Evolutionary conservation across 192 early-diverging fungal species (phyloP).

Genomic region (Rhizoclosmatium globosum): DNA sequence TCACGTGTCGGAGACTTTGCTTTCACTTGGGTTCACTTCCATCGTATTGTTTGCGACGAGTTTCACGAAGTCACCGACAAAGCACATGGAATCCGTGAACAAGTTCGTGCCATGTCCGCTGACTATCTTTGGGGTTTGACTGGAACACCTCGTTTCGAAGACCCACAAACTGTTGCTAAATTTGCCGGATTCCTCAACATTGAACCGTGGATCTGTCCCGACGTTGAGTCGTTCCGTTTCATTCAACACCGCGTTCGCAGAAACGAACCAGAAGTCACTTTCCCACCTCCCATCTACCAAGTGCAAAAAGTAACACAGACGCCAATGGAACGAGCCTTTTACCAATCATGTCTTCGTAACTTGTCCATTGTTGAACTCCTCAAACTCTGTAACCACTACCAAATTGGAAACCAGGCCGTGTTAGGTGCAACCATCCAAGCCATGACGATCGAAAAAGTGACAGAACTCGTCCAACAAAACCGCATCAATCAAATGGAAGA

Average conservation of each 20-base stretch:
- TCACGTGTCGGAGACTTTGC: background rate
- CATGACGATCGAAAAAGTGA: slow-evolving; percentile 24
- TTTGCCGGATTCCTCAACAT: slow-evolving; percentile 12
- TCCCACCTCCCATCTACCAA: slow-evolving; percentile 17
- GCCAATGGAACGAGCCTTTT: slow-evolving; percentile 12
- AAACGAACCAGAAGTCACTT: slow-evolving; percentile 19
- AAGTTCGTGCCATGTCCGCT: background rate
- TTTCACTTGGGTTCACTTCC: slow-evolving; percentile 28
- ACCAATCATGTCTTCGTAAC: slow-evolving; percentile 1
- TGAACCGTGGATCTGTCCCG: background rate
- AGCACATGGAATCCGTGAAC: background rate
- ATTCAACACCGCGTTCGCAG: slow-evolving; percentile 23
- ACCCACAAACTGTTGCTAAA: background rate
- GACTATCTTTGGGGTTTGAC: slow-evolving; percentile 22
- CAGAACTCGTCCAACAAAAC: slow-evolving; percentile 11
- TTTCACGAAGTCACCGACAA: slow-evolving; percentile 20
- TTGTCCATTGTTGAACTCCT: background rate
- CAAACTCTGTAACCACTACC: slow-evolving; percentile 30
- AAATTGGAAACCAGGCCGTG: background rate
- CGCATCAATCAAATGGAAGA: background rate
- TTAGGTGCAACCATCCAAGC: background rate
- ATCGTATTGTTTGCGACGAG: slow-evolving; percentile 28
- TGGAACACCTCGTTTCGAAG: background rate
- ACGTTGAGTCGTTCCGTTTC: slow-evolving; percentile 2
- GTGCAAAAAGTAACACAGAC: background rate